phyloP scores from a whole-genome alignment of 176 grass and related monocot species.

The Zea luxurians region DNA sequence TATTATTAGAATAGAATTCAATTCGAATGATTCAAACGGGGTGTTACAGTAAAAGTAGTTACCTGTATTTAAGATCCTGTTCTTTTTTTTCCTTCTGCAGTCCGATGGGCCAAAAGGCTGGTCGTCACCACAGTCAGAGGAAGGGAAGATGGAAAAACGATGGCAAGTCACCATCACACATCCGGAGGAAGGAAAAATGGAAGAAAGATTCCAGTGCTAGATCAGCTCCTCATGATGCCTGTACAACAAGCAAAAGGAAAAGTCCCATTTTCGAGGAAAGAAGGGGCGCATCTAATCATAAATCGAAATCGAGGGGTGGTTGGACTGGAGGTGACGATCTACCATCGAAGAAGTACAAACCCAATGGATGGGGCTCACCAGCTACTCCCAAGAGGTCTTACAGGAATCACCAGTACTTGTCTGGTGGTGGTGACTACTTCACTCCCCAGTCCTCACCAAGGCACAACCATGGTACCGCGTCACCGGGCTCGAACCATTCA shows the following conservation, averaged over 20 bases:
- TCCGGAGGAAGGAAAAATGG: too few relatives aligned
- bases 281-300: slow-evolving; percentile 37
- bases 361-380: slow-evolving; percentile 49
- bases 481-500: too few relatives aligned
- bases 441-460: slow-evolving; percentile 44
- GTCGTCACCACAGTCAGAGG: slow-evolving; percentile 40
- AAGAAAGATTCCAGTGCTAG: slow-evolving; percentile 42
- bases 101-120: slow-evolving; percentile 42
- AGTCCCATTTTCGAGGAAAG: slow-evolving; percentile 51
- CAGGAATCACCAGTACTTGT: slow-evolving; percentile 17
- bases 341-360: slow-evolving; percentile 57
- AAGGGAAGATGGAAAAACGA: slow-evolving; percentile 39
- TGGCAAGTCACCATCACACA: too few relatives aligned
- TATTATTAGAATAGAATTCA: too few relatives aligned
- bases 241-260: slow-evolving; percentile 57
- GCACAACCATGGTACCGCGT: slow-evolving; percentile 16
- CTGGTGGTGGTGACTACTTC: slow-evolving; percentile 46
- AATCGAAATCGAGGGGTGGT: slow-evolving; percentile 65
- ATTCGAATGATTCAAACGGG: too few relatives aligned
- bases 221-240: slow-evolving; percentile 58
- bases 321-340: slow-evolving; percentile 59
- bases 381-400: slow-evolving; percentile 48
- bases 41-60: slow-evolving; percentile 31
- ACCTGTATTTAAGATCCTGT: not conserved
- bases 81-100: slow-evolving; percentile 34